These are phyloP conservation scores for Talaromyces trachyspermus DNA, from an alignment of 495 filamentous ascomycete species.

Conservation along the genomic window DNA sequence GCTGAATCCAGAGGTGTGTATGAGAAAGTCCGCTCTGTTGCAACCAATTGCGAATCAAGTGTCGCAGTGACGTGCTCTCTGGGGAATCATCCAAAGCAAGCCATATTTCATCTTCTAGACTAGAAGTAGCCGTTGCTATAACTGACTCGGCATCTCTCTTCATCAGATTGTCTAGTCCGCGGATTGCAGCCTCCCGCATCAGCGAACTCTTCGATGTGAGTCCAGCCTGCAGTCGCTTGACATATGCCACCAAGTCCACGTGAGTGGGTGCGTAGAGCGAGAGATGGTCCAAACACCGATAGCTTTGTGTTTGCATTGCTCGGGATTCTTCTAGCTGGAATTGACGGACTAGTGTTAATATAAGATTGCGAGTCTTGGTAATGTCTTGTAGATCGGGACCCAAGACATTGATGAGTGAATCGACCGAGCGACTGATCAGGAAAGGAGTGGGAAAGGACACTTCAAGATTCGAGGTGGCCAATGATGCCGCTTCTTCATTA, in stretches of 20 bases:
- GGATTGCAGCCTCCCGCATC: slow-evolving; percentile 72
- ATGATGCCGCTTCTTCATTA: slow-evolving; percentile 69
- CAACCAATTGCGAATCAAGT: slow-evolving; percentile 85
- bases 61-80: slow-evolving; percentile 64
- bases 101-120: slow-evolving; percentile 89
- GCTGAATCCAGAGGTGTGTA: slow-evolving; percentile 74
- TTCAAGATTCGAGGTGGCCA: slow-evolving; percentile 82
- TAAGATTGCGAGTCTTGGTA: slow-evolving; percentile 82
- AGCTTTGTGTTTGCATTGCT: slow-evolving; percentile 66
- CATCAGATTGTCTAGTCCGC: slow-evolving; percentile 91
- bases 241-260: slow-evolving; percentile 75
- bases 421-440: slow-evolving; percentile 80
- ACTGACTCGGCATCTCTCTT: slow-evolving; percentile 80
- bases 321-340: slow-evolving; percentile 73
- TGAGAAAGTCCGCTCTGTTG: slow-evolving; percentile 75
- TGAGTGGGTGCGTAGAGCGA: slow-evolving; percentile 85
- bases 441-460: slow-evolving; percentile 72
- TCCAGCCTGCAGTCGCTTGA: slow-evolving; percentile 70
- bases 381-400: slow-evolving; percentile 93
- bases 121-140: slow-evolving; percentile 59
- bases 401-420: slow-evolving; percentile 90
- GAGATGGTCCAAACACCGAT: slow-evolving; percentile 82
- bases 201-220: slow-evolving; percentile 58
- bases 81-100: slow-evolving; percentile 71
- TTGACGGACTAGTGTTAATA: slow-evolving; percentile 76